Evolutionary conservation across 192 early-diverging fungal species (phyloP).

Genomic region (Phlyctochytrium bullatum): DNA sequence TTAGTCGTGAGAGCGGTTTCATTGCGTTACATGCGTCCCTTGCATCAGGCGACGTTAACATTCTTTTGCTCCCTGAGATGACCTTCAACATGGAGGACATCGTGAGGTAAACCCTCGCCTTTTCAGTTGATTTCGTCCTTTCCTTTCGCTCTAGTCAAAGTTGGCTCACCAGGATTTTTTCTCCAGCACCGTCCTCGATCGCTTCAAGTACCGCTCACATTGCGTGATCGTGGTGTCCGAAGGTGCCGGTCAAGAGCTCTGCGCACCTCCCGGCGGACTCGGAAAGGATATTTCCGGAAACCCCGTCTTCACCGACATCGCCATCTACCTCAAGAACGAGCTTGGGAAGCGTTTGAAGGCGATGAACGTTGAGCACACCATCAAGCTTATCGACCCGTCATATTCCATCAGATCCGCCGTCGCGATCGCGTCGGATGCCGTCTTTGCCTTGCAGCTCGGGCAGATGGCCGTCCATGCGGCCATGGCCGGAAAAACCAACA

Average conservation of each 20-base stretch:
- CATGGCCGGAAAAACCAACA: constrained; percentile 41
- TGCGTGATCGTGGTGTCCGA: constrained; percentile 33
- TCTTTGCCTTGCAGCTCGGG: constrained; percentile 26
- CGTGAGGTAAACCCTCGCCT: not conserved
- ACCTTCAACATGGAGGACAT: constrained; percentile 21
- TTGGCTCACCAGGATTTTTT: not conserved
- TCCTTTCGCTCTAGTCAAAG: too few relatives aligned
- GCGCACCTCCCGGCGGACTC: constrained; percentile 7
- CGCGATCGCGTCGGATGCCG: constrained; percentile 28
- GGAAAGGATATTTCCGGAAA: constrained; percentile 31
- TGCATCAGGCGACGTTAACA: constrained; percentile 35
- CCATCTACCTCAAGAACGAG: constrained; percentile 25
- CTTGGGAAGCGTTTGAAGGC: constrained; percentile 24
- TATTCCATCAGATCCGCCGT: constrained; percentile 25
- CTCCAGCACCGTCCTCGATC: constrained; percentile 6
- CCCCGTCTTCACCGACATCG: constrained; percentile 27
- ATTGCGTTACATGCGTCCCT: constrained; percentile 36
- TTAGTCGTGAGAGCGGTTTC: constrained; percentile 29
- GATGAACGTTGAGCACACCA: constrained; percentile 22
- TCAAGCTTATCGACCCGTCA: constrained; percentile 40
- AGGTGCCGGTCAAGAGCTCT: constrained; percentile 36
- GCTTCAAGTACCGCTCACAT: constrained; percentile 18
- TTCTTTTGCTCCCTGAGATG: constrained; percentile 34
- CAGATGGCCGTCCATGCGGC: constrained; percentile 37
- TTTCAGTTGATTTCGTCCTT: too few relatives aligned